Evolutionary conservation across 306 rosid species (phyloP), one percentile per base, ranked within the genome.

Genomic region (Leucaena leucocephala): DNA sequence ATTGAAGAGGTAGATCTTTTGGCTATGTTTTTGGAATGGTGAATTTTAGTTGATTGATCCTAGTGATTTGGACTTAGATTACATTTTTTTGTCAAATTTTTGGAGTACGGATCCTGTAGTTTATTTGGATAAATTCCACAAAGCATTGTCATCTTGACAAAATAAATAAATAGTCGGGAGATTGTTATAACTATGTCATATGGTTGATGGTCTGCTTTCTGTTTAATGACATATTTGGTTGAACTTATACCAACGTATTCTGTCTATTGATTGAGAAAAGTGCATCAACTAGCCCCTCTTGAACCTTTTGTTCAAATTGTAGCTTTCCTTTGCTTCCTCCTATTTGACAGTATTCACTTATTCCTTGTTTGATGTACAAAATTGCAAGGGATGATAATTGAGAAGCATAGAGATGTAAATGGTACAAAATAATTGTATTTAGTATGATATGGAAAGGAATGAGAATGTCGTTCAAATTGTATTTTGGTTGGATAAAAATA

Each of bases 251-350:
- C 19, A 9, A 27, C 16, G 35, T 59, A 8, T 11, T 45, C 40
- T 45, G 16, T 49, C 40, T 64, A 8, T 35, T 48, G 22, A 42
- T 36, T 67, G 64, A 42, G 74, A 54, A 74, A 73, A 22, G 57
- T 74, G 74, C 62, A 61, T 69, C 78, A 74, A 78, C 68, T 67
- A 70, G 46, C 76, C 33, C 43, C 65, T 40, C 78, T 81, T 63
- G 55, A 63, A 50, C 63, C 62, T 66, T 65, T 46, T 65, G 52
- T 72, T 66, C 11, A 15, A 70, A 22, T 9, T 61, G 54, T 50
- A 68, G 33, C 73, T 78, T 49, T 16, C 74, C 10, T 33, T 52
- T 21, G 59, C 63, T 52, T 83, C 65, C 70, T 69, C 65, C 43
- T 76, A 55, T 64, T 83, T 80, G 59, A 61, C 59, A 52, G 84